Percentiles rank a stretch among this genome's conserved stretches.
Evolutionary conservation across 1,139 yeast species (phyloP).

Genomic region (Hyphopichia wangnamkhiaoensis): DNA sequence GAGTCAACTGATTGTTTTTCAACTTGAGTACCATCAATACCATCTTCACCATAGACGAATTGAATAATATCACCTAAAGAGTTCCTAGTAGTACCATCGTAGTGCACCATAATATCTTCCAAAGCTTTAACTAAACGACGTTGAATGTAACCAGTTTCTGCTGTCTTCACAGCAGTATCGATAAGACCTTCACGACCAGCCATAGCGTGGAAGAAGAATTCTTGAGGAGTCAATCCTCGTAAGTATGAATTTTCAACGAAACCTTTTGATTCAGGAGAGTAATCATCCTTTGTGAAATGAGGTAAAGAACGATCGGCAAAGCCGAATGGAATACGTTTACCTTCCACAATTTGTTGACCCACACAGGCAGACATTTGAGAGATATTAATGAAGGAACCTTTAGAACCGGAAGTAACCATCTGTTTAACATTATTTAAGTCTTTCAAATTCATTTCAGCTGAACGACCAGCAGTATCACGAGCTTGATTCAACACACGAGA

Average conservation of each 20-base stretch:
- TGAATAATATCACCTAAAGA: constrained; percentile 96
- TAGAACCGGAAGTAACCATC: constrained; percentile 99
- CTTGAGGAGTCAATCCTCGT: constrained; percentile 98
- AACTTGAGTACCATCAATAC: constrained; percentile 96
- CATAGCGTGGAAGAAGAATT: constrained; percentile 99
- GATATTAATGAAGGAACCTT: constrained; percentile 97
- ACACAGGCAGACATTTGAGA: constrained; percentile 99
- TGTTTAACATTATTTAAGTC: constrained; percentile 95
- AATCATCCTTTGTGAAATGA: constrained; percentile 97
- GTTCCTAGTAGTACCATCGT: constrained; percentile 97
- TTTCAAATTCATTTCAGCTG: constrained; percentile 94
- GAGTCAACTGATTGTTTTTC: constrained; percentile 97
- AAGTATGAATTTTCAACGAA: constrained; percentile 96
- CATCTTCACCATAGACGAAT: constrained; percentile 98
- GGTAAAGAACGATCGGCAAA: constrained; percentile 95
- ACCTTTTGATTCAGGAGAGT: constrained; percentile 97
- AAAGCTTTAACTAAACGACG: constrained; percentile 98
- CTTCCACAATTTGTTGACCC: constrained; percentile 99
- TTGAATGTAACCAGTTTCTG: constrained; percentile 98
- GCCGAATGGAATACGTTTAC: constrained; percentile 98
- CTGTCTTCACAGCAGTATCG: constrained; percentile 98
- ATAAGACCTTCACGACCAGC: constrained; percentile 99
- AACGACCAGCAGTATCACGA: constrained; percentile 98
- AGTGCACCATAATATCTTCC: constrained; percentile 98
- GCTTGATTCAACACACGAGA: constrained; percentile 95